Evolutionary conservation across 2,329 filamentous ascomycete genomes (phyloP).

Genomic region (Fusarium udum): DNA sequence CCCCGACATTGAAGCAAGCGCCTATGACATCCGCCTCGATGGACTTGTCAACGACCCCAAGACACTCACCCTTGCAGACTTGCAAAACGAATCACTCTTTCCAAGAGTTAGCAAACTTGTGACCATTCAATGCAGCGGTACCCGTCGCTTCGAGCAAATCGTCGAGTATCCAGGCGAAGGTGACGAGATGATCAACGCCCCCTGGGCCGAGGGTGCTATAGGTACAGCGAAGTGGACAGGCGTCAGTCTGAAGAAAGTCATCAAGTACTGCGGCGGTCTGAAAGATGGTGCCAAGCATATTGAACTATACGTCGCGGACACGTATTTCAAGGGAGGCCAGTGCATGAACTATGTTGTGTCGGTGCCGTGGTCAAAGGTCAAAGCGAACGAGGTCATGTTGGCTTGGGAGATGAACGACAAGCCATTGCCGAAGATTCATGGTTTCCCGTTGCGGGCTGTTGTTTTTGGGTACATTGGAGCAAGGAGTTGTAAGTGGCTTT

Average conservation of each 20-base stretch:
- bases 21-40: slow-evolving; percentile 64
- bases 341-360: slow-evolving; percentile 75
- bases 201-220: slow-evolving; percentile 74
- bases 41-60: slow-evolving; percentile 69
- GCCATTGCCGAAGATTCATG: slow-evolving; percentile 71
- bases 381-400: slow-evolving; percentile 71
- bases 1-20: slow-evolving; percentile 67
- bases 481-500: slow-evolving; percentile 69
- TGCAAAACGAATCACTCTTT: slow-evolving; percentile 68
- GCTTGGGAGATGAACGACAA: slow-evolving; percentile 78
- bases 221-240: slow-evolving; percentile 71
- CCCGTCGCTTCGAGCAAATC: slow-evolving; percentile 75
- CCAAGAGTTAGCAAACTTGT: slow-evolving; percentile 66
- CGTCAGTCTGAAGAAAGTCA: slow-evolving; percentile 72
- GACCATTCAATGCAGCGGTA: slow-evolving; percentile 74
- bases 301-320: slow-evolving; percentile 75
- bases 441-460: slow-evolving; percentile 69
- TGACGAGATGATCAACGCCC: slow-evolving; percentile 65
- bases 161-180: slow-evolving; percentile 71
- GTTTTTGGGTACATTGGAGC: slow-evolving; percentile 75
- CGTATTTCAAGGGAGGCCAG: slow-evolving; percentile 75
- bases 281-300: slow-evolving; percentile 64
- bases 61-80: slow-evolving; percentile 64
- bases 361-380: slow-evolving; percentile 74
- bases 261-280: slow-evolving; percentile 74